Conservation (phyloP, 495 filamentous ascomycete species). For the Penicillium lagena region DNA sequence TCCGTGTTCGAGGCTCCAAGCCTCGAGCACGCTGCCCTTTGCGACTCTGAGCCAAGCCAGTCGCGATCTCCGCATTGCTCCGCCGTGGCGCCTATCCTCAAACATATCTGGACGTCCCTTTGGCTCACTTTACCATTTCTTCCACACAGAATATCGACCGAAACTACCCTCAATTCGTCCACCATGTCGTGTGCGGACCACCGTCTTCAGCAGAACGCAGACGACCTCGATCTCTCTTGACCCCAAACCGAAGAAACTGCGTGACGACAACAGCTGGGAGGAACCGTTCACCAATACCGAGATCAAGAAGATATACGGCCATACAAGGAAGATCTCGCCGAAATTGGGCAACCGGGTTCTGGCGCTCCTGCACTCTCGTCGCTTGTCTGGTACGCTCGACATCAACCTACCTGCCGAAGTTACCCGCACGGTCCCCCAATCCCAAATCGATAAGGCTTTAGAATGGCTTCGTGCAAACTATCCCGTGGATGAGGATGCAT, state of each 20-base stretch:
- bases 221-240: constrained; percentile 11
- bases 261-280: constrained; percentile 4
- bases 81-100: constrained; percentile 9
- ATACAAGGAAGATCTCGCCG: constrained; percentile 30
- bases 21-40: constrained; percentile 18
- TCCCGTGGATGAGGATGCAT: constrained; percentile 70
- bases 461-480: constrained; percentile 61
- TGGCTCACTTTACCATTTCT: constrained; percentile 2
- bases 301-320: constrained; percentile 58
- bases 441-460: constrained; percentile 45
- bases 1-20: constrained; percentile 35
- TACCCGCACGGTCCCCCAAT: constrained; percentile 30
- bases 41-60: constrained; percentile 7
- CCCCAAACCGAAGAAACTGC: constrained; percentile 1
- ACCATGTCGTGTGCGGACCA: background rate
- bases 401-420: constrained; percentile 35
- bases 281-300: constrained; percentile 43
- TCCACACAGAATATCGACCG: background rate
- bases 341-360: constrained; percentile 59
- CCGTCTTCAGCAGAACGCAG: constrained; percentile 15
- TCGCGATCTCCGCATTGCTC: constrained; percentile 16
- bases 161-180: background rate
- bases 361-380: constrained; percentile 63
- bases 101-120: constrained; percentile 11
- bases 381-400: constrained; percentile 70